Base-by-base conservation (phyloP, 441 rosid genomes). In the Biscutella laevigata region DNA sequence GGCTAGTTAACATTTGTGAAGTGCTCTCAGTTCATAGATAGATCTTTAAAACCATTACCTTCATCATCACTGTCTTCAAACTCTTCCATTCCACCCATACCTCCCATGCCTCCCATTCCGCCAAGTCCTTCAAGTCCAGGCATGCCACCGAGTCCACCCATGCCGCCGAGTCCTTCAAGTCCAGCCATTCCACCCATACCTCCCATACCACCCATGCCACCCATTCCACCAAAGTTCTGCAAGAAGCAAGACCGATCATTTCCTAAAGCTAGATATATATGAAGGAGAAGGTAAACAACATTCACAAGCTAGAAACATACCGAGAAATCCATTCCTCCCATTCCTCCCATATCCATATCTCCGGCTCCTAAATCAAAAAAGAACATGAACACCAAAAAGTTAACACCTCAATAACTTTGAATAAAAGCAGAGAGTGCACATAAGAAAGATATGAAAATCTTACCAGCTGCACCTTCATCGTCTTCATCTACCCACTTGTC, bases 401-500 rank as follows among this genome's bases (percentile, higher is more conserved):
- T 38, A 38, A 32, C 38, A 53, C 15, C 37, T 22, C 14, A 6
- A 8, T 6, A 53, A 20, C n/a, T 24, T 24, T 4, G 2, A 45
- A 13, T 8, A 26, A 26, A 5, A 7, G 32, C 6, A 49, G 43
- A 20, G 17, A 24, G 20, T 20, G 10, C 34, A 9, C 44, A 9
- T 3, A 28, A 25, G 28, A 34, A 25, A 41, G 41, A 51, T 51
- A 13, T 47, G 28, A 28, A 42, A 24, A 34, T 48, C 44, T 29
- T 21, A 61, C 66, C 67, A 44, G 76, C 60, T 4, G 5, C 45
- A 43, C 58, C 61, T 77, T 81, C 95, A 1, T 86, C 95, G 27
- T 83, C 92, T 64, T 86, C 95, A 67, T 86, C 95, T 7, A 81
- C 88, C 95, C 95, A 86, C 61, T 83, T 86, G 70, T 86, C 92